These are phyloP conservation scores for Thuja plicata DNA, from an alignment of 83 land plant species.

Conservation along the genomic window DNA sequence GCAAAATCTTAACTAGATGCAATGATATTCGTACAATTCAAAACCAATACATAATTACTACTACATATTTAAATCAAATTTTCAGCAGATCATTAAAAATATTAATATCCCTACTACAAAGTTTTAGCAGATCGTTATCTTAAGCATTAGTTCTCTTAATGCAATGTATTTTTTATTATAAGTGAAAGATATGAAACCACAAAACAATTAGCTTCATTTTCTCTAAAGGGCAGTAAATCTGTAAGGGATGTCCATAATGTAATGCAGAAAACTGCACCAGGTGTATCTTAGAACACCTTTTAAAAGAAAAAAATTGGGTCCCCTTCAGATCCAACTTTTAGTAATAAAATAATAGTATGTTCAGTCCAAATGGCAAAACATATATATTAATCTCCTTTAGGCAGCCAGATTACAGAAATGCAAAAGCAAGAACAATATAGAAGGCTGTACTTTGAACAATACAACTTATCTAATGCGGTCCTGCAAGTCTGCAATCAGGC, in stretches of 20 bases:
- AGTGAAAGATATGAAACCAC: not conserved
- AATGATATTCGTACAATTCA: not conserved
- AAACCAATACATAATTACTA: not conserved
- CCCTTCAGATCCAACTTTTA: not conserved
- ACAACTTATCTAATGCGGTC: conserved; percentile 46
- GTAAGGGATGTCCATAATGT: not conserved
- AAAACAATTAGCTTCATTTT: conserved; percentile 1
- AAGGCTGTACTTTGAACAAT: not conserved
- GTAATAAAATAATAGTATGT: not conserved
- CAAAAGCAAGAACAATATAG: not conserved
- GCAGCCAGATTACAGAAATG: not conserved
- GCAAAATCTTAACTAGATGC: not conserved
- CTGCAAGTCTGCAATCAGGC: conserved; percentile 64
- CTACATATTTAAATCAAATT: not conserved
- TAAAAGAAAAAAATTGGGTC: not conserved
- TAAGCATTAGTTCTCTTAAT: not conserved
- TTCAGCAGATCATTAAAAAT: not conserved
- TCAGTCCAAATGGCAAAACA: not conserved
- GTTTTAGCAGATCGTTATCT: not conserved
- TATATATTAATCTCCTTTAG: not conserved
- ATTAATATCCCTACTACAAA: not conserved
- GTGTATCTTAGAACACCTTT: not conserved
- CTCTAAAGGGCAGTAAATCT: not conserved
- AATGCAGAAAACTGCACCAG: not conserved
- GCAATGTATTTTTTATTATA: not conserved